Evolutionary conservation across 2,329 filamentous ascomycete genomes (phyloP), one percentile per base, ranked within the genome.

Genomic region (Erysiphe neolycopersici): DNA sequence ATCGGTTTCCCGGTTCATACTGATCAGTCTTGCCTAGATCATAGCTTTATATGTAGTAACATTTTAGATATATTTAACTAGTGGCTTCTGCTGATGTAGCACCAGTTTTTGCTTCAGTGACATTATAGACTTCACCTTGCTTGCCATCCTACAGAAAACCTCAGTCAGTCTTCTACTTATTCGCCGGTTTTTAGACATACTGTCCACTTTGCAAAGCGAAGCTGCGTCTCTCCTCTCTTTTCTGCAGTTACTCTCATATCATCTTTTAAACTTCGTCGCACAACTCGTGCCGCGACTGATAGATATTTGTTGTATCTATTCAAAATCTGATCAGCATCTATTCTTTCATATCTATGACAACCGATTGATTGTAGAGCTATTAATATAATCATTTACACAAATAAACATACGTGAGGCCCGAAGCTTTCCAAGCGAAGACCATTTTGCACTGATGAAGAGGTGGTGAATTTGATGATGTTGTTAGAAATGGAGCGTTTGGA

Each of bases 291-390:
- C 59, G 89, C 84, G 66, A 98, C 74, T 60, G 85, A 76, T 61
- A 98, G 77, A 77, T 94, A 95, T 69, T 85, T 89, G 79, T 98
- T 98, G 82, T 98, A 98, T 68, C 89, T 98, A 62, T 60, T 52
- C 43, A 57, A 63, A 58, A 63, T 32, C 47, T 51, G 44, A 50
- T 58, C 43, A 58, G 54, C 50, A 38, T 17, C 40, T 41, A 19
- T 26, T 33, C n/a, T n/a, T n/a, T 33, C 19, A n/a, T 8, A 9
- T 14, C 5, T 33, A n/a, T 9, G 5, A n/a, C 17, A 17, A 30
- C 43, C 19, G 32, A 33, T 33, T 30, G 42, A 35, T 43, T 19
- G 37, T 26, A 14, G 8, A 33, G 5, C 12, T 2, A 3, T 33
- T 14, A n/a, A 5, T n/a, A 1, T 5, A 8, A 26, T 26, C 8